Conservation (phyloP, 2,329 filamentous ascomycete genomes). For the Chalaropsis thielavioides region DNA sequence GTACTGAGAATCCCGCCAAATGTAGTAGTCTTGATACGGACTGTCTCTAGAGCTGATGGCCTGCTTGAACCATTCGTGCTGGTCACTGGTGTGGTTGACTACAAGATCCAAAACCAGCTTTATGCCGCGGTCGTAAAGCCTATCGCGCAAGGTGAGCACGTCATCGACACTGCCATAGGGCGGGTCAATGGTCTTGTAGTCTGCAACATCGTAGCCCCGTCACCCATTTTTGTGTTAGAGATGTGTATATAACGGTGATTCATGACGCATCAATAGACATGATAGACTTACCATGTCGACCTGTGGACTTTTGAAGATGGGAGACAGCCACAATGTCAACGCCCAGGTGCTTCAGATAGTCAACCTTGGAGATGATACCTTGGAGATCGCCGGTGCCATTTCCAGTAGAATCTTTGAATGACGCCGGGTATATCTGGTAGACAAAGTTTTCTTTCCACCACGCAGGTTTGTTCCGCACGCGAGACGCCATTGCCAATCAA, state of each 20-base stretch:
- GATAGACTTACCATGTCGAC: conserved; percentile 39
- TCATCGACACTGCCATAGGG: conserved; percentile 54
- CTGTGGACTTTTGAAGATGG: conserved; percentile 39
- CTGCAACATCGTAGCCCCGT: conserved; percentile 52
- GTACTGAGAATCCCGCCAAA: conserved; percentile 47
- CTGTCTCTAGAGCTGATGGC: conserved; percentile 42
- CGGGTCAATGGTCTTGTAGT: conserved; percentile 52
- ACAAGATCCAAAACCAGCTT: conserved; percentile 59
- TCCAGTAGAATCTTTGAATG: conserved; percentile 43
- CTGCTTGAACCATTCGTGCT: conserved; percentile 57
- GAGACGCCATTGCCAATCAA: background rate
- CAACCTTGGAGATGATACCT: conserved; percentile 41
- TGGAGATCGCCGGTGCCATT: conserved; percentile 42
- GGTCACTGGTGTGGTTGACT: conserved; percentile 52
- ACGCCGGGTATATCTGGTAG: conserved; percentile 49
- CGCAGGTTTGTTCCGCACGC: conserved; percentile 19
- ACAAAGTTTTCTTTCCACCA: conserved; percentile 50
- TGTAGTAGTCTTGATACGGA: conserved; percentile 46
- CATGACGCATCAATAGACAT: background rate
- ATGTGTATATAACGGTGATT: background rate
- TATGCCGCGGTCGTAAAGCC: conserved; percentile 48
- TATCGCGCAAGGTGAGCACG: conserved; percentile 47
- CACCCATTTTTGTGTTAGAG: background rate
- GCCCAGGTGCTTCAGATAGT: conserved; percentile 41
- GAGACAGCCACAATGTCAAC: conserved; percentile 43